phyloP scores from a whole-genome alignment of 805 yeast genomes.

The Lipomyces oligophaga region DNA sequence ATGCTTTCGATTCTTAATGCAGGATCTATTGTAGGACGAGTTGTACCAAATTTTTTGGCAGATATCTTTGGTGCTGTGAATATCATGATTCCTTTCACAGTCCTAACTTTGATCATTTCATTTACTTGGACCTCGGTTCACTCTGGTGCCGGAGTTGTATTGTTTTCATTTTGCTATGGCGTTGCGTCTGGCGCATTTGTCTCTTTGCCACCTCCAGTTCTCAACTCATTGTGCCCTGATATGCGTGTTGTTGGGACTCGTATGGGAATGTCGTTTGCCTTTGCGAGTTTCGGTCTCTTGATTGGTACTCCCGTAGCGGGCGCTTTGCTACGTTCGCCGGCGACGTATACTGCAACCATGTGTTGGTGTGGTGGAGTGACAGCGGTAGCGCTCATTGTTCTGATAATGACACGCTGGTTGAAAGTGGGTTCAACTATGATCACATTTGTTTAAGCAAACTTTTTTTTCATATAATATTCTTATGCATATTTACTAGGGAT shows the following conservation, averaged over 20 bases:
- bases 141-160: conserved; percentile 33
- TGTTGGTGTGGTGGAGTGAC: conserved; percentile 23
- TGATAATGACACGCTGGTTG: conserved; percentile 4
- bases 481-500: neutral
- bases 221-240: conserved; percentile 32
- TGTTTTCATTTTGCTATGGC: conserved; percentile 36
- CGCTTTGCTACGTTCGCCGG: conserved; percentile 32
- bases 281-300: conserved; percentile 49
- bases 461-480: neutral
- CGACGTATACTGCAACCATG: conserved; percentile 7
- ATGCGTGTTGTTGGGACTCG: conserved; percentile 33
- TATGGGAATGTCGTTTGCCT: conserved; percentile 61
- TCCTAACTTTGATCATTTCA: conserved; percentile 33
- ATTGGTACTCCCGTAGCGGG: conserved; percentile 38
- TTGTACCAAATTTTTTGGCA: conserved; percentile 47
- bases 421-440: conserved; percentile 3
- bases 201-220: conserved; percentile 37
- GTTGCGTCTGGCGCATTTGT: conserved; percentile 37
- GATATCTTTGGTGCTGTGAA: conserved; percentile 50
- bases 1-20: conserved; percentile 38
- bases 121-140: conserved; percentile 39
- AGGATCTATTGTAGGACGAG: conserved; percentile 48
- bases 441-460: conserved; percentile 1
- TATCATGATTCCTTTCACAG: conserved; percentile 36
- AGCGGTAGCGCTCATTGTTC: conserved; percentile 8